phyloP scores from a whole-genome alignment of 1,139 yeast genomes.

The Scheffersomyces parashehatae region DNA sequence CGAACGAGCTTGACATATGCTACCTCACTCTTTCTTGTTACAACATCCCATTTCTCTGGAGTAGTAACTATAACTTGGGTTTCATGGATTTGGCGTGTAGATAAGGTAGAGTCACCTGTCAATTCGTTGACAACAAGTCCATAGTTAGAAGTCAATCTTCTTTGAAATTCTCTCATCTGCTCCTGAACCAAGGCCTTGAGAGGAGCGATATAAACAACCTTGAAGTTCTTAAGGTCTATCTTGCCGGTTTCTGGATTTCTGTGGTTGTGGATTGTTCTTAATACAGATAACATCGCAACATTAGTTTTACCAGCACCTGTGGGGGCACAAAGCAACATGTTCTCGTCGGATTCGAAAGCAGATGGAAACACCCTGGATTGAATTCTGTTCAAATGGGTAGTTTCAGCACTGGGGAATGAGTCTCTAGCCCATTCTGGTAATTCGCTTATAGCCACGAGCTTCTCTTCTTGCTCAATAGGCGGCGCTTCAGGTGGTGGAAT shows the following conservation, averaged over 20 bases:
- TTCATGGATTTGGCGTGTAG: conserved; percentile 71
- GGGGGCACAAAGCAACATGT: conserved; percentile 88
- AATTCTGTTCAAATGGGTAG: conserved; percentile 69
- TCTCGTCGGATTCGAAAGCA: conserved; percentile 72
- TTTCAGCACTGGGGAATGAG: conserved; percentile 73
- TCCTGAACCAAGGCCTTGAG: conserved; percentile 93
- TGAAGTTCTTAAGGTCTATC: conserved; percentile 58
- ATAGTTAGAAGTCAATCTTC: conserved; percentile 59
- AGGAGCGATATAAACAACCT: conserved; percentile 91
- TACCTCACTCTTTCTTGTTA: conserved; percentile 76
- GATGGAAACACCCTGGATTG: conserved; percentile 81
- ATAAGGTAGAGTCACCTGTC: conserved; percentile 86
- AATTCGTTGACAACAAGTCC: conserved; percentile 81
- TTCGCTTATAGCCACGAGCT: conserved; percentile 56
- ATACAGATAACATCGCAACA: conserved; percentile 81
- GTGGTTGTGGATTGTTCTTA: conserved; percentile 60
- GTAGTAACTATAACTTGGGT: conserved; percentile 91
- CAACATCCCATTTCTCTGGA: conserved; percentile 96
- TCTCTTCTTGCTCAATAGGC: conserved; percentile 50
- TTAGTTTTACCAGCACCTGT: conserved; percentile 99
- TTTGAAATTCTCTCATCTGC: conserved; percentile 82
- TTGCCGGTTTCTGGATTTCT: conserved; percentile 48
- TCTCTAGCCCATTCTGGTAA: conserved; percentile 82
- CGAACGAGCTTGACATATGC: conserved; percentile 60
- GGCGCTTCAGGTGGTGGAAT: conserved; percentile 64